Percentiles rank a stretch among this genome's conserved stretches.
phyloP scores from a whole-genome alignment of 305 asterid species.

The Fraxinus latifolia region DNA sequence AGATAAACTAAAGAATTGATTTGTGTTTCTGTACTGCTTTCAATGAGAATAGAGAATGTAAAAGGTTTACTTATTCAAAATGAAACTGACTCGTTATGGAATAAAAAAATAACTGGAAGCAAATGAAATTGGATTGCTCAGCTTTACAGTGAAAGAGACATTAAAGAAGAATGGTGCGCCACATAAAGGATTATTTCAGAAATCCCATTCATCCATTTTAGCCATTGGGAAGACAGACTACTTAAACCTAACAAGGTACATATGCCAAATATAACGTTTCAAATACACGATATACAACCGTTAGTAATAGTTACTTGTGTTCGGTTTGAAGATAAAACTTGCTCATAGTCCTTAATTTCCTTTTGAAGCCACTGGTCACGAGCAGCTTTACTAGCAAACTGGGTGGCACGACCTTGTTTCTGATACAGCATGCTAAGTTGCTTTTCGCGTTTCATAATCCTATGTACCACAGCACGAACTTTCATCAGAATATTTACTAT shows the following conservation, averaged over 20 bases:
- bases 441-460: conserved; percentile 96
- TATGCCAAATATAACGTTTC: conserved; percentile 9
- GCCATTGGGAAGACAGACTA: conserved; percentile 13
- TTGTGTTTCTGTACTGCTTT: neutral
- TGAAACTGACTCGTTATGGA: conserved; percentile 2
- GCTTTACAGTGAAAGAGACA: conserved; percentile 7
- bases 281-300: neutral
- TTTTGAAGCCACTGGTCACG: conserved; percentile 91
- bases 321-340: conserved; percentile 70
- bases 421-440: conserved; percentile 97
- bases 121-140: neutral
- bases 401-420: conserved; percentile 99
- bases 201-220: conserved; percentile 11
- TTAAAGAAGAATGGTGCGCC: neutral
- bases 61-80: neutral
- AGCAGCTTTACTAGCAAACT: conserved; percentile 81
- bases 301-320: conserved; percentile 54
- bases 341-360: conserved; percentile 83
- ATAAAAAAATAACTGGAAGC: neutral
- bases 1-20: neutral
- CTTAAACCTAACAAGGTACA: neutral
- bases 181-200: conserved; percentile 5
- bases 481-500: conserved; percentile 10
- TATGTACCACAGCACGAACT: conserved; percentile 23
- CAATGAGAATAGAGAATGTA: conserved; percentile 1